Base-by-base conservation (phyloP, 768 basidiomycete genomes). In the Suillus ampliporus region DNA sequence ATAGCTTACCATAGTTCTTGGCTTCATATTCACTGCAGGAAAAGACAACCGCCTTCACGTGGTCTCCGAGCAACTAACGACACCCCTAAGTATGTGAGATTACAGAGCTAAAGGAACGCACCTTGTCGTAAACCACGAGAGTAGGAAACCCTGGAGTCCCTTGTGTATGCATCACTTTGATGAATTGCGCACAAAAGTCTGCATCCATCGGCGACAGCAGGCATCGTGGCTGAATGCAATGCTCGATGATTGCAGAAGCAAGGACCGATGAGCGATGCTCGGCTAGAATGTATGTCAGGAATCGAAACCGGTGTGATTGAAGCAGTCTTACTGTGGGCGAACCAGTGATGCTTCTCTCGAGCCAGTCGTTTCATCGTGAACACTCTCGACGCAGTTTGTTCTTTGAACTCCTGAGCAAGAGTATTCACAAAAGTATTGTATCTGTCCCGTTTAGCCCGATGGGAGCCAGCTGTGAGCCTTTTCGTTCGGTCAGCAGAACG, bases 161-260 rank as follows among this genome's bases (percentile, higher is more conserved):
- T 72, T 90, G 86, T 15, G 85, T 83, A 68, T 99, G 97, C 64
- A 98, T 80, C 15, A 90, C 83, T 71, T 91, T 91, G 74, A 99
- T 91, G 70, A 99, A 90, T 67, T 94, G 91, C 3, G 94, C 90
- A 61, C 94, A 95, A 68, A 89, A 99, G 61, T 97, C 91, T 28
- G 97, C 97, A 75, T 99, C 97, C 87, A 95, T 93, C 0, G 95
- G 95, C 0, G 97, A 97, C n/a, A 98, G 79, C 44, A 98, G 79
- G 66, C 90, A 91, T 34, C 97, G 88, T 13, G 97, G 97, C 70
- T 92, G 90, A 64, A 99, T 87, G 72, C 97, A 99, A 70, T 97
- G 88, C 71, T 97, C 93, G 64, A 94, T 89, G 61, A 95, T 79
- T 5, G 86, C 82, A 28, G 82, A 80, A 7, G 85, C 84, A 44